A percentile compares a stretch with the other conserved stretches of the same genome.
phyloP scores from a whole-genome alignment of 768 basidiomycete species.

The Amanita subjunquillea region DNA sequence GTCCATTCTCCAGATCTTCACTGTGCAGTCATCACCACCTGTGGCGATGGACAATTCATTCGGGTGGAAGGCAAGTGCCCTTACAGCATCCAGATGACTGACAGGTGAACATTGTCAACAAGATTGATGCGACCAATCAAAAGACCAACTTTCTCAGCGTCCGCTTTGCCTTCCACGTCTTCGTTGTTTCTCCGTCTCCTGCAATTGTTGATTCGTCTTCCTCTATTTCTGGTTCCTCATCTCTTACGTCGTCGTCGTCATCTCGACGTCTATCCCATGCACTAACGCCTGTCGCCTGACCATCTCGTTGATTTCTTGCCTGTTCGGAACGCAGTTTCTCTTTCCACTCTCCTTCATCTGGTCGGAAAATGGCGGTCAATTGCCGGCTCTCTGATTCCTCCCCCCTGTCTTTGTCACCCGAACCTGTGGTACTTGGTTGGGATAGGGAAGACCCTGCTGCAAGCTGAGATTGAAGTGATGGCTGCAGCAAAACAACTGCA shows the following conservation, averaged over 20 bases:
- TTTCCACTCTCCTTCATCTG: constrained; percentile 84
- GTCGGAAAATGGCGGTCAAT: constrained; percentile 77
- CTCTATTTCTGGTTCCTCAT: constrained; percentile 60
- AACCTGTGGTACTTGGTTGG: constrained; percentile 17
- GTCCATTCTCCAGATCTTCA: constrained; percentile 94
- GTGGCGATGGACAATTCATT: constrained; percentile 80
- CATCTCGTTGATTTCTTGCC: constrained; percentile 31
- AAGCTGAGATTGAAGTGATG: constrained; percentile 26
- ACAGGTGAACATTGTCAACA: constrained; percentile 11
- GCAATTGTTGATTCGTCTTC: constrained; percentile 57
- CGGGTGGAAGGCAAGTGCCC: constrained; percentile 85
- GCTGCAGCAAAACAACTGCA: constrained; percentile 23
- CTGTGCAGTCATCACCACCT: constrained; percentile 89
- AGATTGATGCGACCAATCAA: constrained; percentile 11
- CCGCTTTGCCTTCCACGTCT: constrained; percentile 79
- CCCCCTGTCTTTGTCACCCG: constrained; percentile 34
- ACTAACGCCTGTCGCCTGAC: constrained; percentile 24
- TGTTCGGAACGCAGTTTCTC: constrained; percentile 60
- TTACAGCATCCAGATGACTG: constrained; percentile 90
- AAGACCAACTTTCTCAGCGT: constrained; percentile 78
- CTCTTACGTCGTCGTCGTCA: constrained; percentile 60
- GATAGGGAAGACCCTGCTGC: constrained; percentile 22
- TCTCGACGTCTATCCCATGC: constrained; percentile 43
- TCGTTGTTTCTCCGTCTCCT: constrained; percentile 56
- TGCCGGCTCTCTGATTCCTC: constrained; percentile 39